Percentiles rank a stretch among this genome's conserved stretches.
phyloP scores from a whole-genome alignment of 1,284 basidiomycete species.

The Ustilago crameri region DNA sequence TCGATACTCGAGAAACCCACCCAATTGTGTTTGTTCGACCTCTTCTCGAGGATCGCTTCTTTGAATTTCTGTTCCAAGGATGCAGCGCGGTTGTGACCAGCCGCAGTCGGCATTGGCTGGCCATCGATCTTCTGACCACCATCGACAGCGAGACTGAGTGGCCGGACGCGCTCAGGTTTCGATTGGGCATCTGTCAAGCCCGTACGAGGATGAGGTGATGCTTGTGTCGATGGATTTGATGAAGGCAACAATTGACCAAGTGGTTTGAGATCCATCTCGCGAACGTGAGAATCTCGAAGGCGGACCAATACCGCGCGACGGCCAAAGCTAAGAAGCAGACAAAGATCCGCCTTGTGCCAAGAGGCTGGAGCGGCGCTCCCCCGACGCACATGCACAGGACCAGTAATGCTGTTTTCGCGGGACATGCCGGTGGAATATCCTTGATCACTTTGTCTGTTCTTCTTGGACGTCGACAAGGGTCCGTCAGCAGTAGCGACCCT shows the following conservation, averaged over 20 bases:
- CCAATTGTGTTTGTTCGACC: slow-evolving; percentile 46
- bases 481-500: slow-evolving; percentile 34
- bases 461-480: slow-evolving; percentile 34
- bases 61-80: slow-evolving; percentile 36
- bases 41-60: slow-evolving; percentile 30
- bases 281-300: slow-evolving; percentile 50
- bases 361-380: slow-evolving; percentile 30
- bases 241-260: slow-evolving; percentile 29
- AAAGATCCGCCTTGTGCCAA: slow-evolving; percentile 53
- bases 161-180: slow-evolving; percentile 15
- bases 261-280: slow-evolving; percentile 53
- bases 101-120: background rate
- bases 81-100: slow-evolving; percentile 19
- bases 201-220: slow-evolving; percentile 7
- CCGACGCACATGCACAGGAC: slow-evolving; percentile 7
- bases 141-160: slow-evolving; percentile 16
- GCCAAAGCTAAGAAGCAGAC: slow-evolving; percentile 55
- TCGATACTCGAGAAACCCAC: slow-evolving; percentile 41
- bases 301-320: slow-evolving; percentile 51
- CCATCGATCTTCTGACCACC: slow-evolving; percentile 2
- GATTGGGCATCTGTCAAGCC: background rate
- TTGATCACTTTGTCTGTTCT: slow-evolving; percentile 18
- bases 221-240: slow-evolving; percentile 8
- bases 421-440: background rate
- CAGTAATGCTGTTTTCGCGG: slow-evolving; percentile 1